Percentiles rank a stretch among this genome's conserved stretches.
phyloP scores from a whole-genome alignment of 2,329 filamentous ascomycete genomes.

The Grosmannia clavigera region DNA sequence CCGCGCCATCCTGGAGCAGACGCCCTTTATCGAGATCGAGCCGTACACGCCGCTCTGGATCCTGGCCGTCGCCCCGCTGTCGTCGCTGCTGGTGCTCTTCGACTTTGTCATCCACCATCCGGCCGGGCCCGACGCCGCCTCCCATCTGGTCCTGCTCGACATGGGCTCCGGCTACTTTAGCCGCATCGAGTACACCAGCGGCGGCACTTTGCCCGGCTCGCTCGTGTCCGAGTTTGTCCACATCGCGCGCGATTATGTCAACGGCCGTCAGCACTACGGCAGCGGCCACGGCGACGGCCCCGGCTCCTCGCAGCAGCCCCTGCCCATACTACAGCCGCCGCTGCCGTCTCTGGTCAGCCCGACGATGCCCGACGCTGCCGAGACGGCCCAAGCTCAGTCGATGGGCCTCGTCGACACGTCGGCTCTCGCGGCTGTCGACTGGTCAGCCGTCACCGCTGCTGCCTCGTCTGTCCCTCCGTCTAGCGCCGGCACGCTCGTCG shows the following conservation, averaged over 20 bases:
- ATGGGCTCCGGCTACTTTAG: slow-evolving; percentile 30
- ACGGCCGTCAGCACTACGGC: slow-evolving; percentile 7
- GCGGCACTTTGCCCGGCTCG: slow-evolving; percentile 19
- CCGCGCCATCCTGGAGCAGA: slow-evolving; percentile 18
- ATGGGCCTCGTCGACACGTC: background rate
- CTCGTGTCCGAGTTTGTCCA: slow-evolving; percentile 26
- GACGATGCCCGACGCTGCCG: background rate
- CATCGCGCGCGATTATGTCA: slow-evolving; percentile 26
- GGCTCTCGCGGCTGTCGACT: background rate
- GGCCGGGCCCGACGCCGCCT: slow-evolving; percentile 19
- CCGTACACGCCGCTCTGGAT: slow-evolving; percentile 19
- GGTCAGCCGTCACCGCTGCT: background rate
- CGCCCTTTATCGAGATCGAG: slow-evolving; percentile 18
- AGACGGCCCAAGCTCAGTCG: background rate
- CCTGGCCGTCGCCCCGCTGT: slow-evolving; percentile 23
- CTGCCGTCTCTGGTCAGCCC: background rate
- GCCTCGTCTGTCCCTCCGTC: background rate
- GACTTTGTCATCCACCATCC: slow-evolving; percentile 28
- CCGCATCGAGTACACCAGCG: slow-evolving; percentile 26
- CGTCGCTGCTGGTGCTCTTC: slow-evolving; percentile 27
- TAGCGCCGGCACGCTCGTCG: background rate
- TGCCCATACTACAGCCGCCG: background rate
- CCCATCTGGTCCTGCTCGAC: slow-evolving; percentile 27
- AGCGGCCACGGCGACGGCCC: background rate
- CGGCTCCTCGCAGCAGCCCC: background rate